Base-by-base conservation (phyloP, 2,329 filamentous ascomycete species). In the Cercospora zeina region DNA sequence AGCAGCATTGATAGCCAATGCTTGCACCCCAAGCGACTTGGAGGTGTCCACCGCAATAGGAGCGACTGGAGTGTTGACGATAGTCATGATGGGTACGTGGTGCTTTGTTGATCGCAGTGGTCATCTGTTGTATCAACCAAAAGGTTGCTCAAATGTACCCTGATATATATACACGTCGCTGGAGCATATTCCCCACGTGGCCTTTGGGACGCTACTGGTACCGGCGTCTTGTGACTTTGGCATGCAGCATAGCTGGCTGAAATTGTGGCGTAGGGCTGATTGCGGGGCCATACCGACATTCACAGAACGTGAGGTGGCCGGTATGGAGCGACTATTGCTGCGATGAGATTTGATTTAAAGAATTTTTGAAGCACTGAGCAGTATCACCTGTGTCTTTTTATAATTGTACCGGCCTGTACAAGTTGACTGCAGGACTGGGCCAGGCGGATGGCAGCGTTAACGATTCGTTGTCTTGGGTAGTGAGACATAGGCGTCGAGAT, bases 1-100 rank as follows among this genome's bases (percentile, higher is more conserved):
- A 27, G 42, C 42, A 47, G 42, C 42, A 47, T 47, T 47, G 21
- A 47, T 47, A 47, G 42, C 42, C 42, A 47, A 47, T 47, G 42
- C 42, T 47, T 47, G 42, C 21, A 47, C 42, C 11, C 24, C 42
- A 10, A 47, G 42, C 8, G 42, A 47, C 21, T 47, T 47, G 2
- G 42, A 27, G 21, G 42, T 47, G 21, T 47, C 42, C 19, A 47
- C 42, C 21, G 24, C 21, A 13, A 47, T 47, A 14, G 42, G 21
- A 27, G 42, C 9, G 21, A 14, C 42, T 27, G 42, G 42, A 2
- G 21, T 47, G 19, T 27, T 47, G 19, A 47, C 42, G 13, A 47
- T 47, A 24, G 42, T 47, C 42, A 47, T 47, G 42, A 14, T 14
- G 42, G 21, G 13, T 27, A 19, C 14, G 10, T 13, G 21, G 21